These are phyloP conservation scores for Syzygium aqueum DNA, from an alignment of 345 rosid genomes.

Conservation along the genomic window DNA sequence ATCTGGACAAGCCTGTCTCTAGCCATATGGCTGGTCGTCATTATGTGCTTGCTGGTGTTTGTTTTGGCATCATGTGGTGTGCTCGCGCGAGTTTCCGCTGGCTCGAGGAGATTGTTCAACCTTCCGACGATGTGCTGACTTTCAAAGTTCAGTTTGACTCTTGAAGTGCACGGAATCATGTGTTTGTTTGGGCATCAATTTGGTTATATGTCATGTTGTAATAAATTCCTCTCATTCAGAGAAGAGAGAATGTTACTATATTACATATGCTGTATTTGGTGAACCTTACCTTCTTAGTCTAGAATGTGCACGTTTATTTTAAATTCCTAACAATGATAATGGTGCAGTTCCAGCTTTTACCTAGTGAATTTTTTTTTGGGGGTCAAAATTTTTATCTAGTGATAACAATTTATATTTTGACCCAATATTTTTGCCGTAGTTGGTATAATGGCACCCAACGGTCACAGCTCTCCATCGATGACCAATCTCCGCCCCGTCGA, in stretches of 20 bases:
- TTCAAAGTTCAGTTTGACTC: background rate
- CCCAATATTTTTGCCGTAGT: too few relatives aligned
- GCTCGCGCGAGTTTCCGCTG: background rate
- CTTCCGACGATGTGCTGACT: accelerated
- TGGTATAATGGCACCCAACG: too few relatives aligned
- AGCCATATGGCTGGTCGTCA: background rate
- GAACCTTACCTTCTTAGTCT: background rate
- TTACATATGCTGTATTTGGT: accelerated
- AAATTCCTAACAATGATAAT: too few relatives aligned
- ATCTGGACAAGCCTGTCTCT: background rate
- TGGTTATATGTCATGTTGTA: background rate
- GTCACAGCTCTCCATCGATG: too few relatives aligned
- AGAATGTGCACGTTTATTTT: too few relatives aligned
- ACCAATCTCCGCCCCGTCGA: background rate
- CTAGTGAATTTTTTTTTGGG: too few relatives aligned
- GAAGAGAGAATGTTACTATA: too few relatives aligned
- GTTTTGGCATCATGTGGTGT: background rate
- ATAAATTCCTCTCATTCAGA: accelerated
- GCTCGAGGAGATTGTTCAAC: background rate
- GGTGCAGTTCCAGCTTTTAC: too few relatives aligned
- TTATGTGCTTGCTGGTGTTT: background rate
- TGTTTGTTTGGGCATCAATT: accelerated
- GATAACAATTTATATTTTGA: too few relatives aligned
- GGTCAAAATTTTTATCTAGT: too few relatives aligned
- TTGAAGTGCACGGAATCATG: background rate